These are phyloP conservation scores for Priceomyces medius DNA, from an alignment of 805 yeast genomes.

Conservation along the genomic window DNA sequence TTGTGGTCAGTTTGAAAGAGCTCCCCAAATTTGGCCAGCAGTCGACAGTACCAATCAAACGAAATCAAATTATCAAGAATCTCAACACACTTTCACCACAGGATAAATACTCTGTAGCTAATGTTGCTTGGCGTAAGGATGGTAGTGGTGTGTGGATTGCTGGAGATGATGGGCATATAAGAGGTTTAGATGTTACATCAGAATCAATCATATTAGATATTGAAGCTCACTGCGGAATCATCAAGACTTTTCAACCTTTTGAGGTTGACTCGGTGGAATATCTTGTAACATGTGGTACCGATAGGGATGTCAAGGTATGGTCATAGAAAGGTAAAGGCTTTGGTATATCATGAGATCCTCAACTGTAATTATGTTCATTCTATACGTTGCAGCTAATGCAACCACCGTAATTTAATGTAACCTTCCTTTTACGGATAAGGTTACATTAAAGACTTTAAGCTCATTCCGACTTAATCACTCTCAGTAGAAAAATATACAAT, in stretches of 20 bases:
- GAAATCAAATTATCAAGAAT: slow-evolving; percentile 29
- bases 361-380: too few relatives aligned
- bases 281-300: slow-evolving; percentile 51
- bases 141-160: slow-evolving; percentile 61
- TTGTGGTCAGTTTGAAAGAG: slow-evolving; percentile 50
- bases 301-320: slow-evolving; percentile 13
- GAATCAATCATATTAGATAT: slow-evolving; percentile 31
- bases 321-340: too few relatives aligned
- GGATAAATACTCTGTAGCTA: slow-evolving; percentile 59
- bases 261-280: slow-evolving; percentile 29
- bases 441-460: too few relatives aligned
- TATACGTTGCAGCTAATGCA: too few relatives aligned
- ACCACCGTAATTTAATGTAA: too few relatives aligned
- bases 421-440: too few relatives aligned
- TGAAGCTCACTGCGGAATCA: slow-evolving; percentile 45
- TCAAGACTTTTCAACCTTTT: slow-evolving; percentile 40
- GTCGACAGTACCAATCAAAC: slow-evolving; percentile 13
- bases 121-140: slow-evolving; percentile 43
- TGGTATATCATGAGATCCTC: too few relatives aligned
- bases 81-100: slow-evolving; percentile 59
- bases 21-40: slow-evolving; percentile 1
- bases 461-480: too few relatives aligned
- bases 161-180: slow-evolving; percentile 65
- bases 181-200: slow-evolving; percentile 57
- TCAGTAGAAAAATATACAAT: too few relatives aligned